Evolutionary conservation across 768 basidiomycete genomes (phyloP), one percentile per base, ranked within the genome.

Genomic region (Lyophyllum semitale): DNA sequence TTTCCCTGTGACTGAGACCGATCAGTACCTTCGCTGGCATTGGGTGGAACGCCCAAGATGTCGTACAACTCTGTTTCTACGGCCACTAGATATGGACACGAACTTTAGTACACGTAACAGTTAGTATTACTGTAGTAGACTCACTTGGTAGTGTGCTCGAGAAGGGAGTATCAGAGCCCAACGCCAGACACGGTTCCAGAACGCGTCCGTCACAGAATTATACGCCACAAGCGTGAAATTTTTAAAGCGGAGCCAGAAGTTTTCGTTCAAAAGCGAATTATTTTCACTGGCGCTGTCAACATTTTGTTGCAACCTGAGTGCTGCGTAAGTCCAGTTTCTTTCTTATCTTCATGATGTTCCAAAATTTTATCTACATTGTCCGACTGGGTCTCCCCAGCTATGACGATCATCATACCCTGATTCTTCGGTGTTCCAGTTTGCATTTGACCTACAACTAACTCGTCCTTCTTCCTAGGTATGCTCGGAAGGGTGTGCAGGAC

Each of bases 341-440:
- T 23, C 23, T 47, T 51, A n/a, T 48, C 55, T 58, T 33, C 46
- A 78, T 88, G 87, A 88, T 89, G 84, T 65, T 72, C 62, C 64
- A 67, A 71, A 50, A 64, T 72, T 75, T 90, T 91, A 92, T 92
- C 91, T 92, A 93, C 91, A 93, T 93, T 92, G 89, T 91, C 91
- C 64, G 83, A 93, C 77, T 76, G 78, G 79, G 72, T 69, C 61
- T 59, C 56, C 66, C 73, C 73, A 71, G 72, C 68, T 62, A 62
- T 81, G 86, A 83, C 76, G 87, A 87, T 54, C 57, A 46, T 63
- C 44, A 49, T 58, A 45, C 55, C 46, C 73, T 80, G 68, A 76
- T 62, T 41, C 48, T 59, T 62, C 48, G 51, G 5, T 58, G 33
- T 25, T 58, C 44, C 45, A 53, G 20, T 47, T 49, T 53, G 63